These are phyloP conservation scores for Musa schizocarpa DNA, from an alignment of 176 grass and related monocot genomes.

Conservation along the genomic window DNA sequence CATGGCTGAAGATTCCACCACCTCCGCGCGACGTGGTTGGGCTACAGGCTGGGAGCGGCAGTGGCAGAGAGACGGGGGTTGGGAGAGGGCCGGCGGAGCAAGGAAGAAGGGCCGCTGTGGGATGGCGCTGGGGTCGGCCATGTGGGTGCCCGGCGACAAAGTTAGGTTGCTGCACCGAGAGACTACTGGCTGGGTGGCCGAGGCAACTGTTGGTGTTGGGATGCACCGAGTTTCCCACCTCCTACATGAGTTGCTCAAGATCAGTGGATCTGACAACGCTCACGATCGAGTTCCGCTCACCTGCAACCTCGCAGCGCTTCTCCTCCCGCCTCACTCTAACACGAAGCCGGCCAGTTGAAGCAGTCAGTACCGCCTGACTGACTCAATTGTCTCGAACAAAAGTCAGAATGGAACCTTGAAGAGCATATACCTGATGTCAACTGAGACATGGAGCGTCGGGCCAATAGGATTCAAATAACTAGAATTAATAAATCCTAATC, in stretches of 20 bases:
- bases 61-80: background rate
- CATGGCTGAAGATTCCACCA: background rate
- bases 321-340: too few relatives aligned
- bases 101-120: background rate
- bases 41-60: slow-evolving; percentile 11
- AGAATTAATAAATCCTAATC: too few relatives aligned
- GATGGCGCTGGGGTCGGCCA: background rate
- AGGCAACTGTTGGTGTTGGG: slow-evolving; percentile 2
- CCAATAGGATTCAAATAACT: too few relatives aligned
- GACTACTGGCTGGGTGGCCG: background rate
- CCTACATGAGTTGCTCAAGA: background rate
- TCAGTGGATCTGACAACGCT: background rate
- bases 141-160: background rate
- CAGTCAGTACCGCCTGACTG: too few relatives aligned
- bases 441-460: too few relatives aligned
- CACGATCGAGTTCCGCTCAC: too few relatives aligned
- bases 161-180: too few relatives aligned
- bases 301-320: too few relatives aligned
- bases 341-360: too few relatives aligned
- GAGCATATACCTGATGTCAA: too few relatives aligned
- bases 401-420: too few relatives aligned
- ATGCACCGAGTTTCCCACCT: background rate
- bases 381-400: too few relatives aligned
- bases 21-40: background rate
- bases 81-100: background rate